Evolutionary conservation across 176 grass and related monocot genomes (phyloP).

Genomic region (Raddia guianensis): DNA sequence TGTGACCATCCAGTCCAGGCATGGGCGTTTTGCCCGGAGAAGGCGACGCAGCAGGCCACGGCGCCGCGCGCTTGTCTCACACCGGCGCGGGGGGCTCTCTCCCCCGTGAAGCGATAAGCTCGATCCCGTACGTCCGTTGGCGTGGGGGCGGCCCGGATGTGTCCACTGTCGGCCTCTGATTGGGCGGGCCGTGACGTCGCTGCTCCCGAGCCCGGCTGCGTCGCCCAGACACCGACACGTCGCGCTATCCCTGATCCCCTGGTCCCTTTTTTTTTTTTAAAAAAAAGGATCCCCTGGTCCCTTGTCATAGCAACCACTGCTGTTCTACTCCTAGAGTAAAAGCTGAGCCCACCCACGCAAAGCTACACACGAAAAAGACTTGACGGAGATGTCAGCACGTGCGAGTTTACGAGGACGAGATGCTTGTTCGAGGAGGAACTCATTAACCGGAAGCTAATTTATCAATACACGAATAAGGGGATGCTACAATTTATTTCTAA

Average conservation of each 20-base stretch:
- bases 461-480: no score
- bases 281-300: constrained; percentile 27
- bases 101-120: background rate
- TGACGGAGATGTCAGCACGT: background rate
- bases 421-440: background rate
- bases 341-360: background rate
- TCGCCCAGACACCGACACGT: constrained; percentile 55
- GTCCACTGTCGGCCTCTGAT: constrained; percentile 13
- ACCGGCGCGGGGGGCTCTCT: no score
- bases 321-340: background rate
- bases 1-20: no score
- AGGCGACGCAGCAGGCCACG: no score
- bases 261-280: no score
- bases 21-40: no score
- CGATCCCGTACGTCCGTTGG: constrained; percentile 28
- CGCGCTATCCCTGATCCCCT: constrained; percentile 21
- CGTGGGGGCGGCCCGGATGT: background rate
- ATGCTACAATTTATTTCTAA: no score
- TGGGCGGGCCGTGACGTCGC: constrained; percentile 31
- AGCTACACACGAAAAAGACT: constrained; percentile 13
- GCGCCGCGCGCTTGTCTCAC: no score
- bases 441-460: no score
- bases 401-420: background rate
- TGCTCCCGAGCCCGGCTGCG: no score
- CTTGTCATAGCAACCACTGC: background rate